phyloP scores from a whole-genome alignment of 441 rosid genomes.

The Erodium moschatum region DNA sequence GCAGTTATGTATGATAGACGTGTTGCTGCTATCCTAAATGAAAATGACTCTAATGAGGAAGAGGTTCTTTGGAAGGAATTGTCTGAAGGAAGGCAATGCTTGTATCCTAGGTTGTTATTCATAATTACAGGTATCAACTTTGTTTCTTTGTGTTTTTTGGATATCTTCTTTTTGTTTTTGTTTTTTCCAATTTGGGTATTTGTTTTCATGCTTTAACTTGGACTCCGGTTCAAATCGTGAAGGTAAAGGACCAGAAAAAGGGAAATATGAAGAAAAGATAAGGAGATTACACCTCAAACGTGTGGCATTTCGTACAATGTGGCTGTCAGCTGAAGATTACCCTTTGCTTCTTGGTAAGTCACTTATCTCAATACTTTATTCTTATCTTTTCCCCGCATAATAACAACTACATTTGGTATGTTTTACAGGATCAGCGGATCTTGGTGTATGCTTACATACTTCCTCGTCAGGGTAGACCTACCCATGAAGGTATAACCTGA shows the following conservation, averaged over 20 bases:
- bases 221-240: conserved; percentile 19
- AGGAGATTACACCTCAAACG: conserved; percentile 64
- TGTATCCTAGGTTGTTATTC: conserved; percentile 70
- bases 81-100: conserved; percentile 36
- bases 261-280: conserved; percentile 77
- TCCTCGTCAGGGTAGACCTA: conserved; percentile 95
- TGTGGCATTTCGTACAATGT: conserved; percentile 94
- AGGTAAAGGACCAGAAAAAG: conserved; percentile 96
- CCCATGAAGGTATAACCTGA: conserved; percentile 71
- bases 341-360: conserved; percentile 71
- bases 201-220: conserved; percentile 14
- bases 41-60: conserved; percentile 43
- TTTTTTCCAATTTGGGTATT: background rate
- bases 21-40: conserved; percentile 71
- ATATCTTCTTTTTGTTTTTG: background rate
- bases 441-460: conserved; percentile 95
- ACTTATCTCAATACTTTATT: background rate
- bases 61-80: conserved; percentile 43
- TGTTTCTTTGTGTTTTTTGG: conserved; percentile 8
- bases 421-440: conserved; percentile 72
- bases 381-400: background rate
- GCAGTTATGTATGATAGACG: conserved; percentile 94
- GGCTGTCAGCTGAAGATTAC: conserved; percentile 92
- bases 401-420: background rate
- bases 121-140: conserved; percentile 64